Conservation (phyloP, 2,329 filamentous ascomycete genomes). For the Tolypocladium sp. region DNA sequence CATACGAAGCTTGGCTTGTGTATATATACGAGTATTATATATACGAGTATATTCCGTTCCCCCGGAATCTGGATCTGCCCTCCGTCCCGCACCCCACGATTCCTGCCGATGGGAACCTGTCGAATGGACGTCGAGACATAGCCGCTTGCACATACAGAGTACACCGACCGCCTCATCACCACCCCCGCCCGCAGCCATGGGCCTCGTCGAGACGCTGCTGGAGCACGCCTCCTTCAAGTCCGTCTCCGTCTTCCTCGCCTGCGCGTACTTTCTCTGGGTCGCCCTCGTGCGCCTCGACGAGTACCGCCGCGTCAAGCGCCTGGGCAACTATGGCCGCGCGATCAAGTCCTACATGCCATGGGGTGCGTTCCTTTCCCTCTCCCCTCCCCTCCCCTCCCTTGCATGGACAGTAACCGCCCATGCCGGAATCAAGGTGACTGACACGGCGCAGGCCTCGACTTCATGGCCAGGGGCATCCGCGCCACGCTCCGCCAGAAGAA, state of each 20-base stretch:
- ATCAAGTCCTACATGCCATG: constrained; percentile 31
- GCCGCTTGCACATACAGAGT: background rate
- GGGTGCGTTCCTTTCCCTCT: constrained; percentile 24
- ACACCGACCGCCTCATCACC: background rate
- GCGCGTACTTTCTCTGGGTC: constrained; percentile 27
- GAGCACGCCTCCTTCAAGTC: constrained; percentile 33
- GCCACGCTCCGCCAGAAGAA: constrained; percentile 44
- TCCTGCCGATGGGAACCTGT: background rate
- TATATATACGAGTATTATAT: background rate
- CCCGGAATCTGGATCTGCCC: background rate
- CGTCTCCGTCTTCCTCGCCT: constrained; percentile 25
- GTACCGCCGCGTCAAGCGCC: constrained; percentile 31
- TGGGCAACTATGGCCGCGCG: constrained; percentile 32
- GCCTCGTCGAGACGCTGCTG: constrained; percentile 39
- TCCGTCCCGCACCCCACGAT: background rate
- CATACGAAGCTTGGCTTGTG: background rate
- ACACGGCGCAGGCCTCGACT: constrained; percentile 44
- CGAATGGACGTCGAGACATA: background rate
- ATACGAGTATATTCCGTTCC: background rate
- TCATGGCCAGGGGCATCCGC: constrained; percentile 48
- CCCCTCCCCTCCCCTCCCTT: background rate
- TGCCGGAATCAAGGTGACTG: too few species aligned
- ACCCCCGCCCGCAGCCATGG: constrained; percentile 23
- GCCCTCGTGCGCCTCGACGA: constrained; percentile 28
- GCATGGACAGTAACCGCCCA: too few species aligned